Percentiles rank a stretch among this genome's conserved stretches.
phyloP scores from a whole-genome alignment of 2,329 filamentous ascomycete genomes.

The Trichoderma sp. region DNA sequence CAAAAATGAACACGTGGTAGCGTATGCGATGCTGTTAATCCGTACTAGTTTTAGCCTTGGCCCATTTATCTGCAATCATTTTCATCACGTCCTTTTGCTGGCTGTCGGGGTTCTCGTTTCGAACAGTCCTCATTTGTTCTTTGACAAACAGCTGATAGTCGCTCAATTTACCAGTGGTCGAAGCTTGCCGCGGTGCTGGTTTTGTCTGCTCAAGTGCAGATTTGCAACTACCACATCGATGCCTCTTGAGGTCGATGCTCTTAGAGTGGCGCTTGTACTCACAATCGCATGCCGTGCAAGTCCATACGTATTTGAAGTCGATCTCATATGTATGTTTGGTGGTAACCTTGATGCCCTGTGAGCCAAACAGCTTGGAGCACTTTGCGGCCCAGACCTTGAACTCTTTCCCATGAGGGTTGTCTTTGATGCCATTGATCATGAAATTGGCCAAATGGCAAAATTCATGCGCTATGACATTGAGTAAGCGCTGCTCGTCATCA shows the following conservation, averaged over 20 bases:
- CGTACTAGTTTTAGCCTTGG: constrained; percentile 33
- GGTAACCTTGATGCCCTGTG: constrained; percentile 73
- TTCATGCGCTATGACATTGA: constrained; percentile 94
- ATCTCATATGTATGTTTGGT: constrained; percentile 91
- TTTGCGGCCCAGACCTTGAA: constrained; percentile 75
- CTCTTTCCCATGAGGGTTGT: constrained; percentile 77
- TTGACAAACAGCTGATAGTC: constrained; percentile 61
- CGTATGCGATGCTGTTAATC: not conserved
- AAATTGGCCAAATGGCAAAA: constrained; percentile 94
- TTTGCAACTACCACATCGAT: constrained; percentile 78
- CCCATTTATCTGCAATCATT: constrained; percentile 64
- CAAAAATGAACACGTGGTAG: not conserved
- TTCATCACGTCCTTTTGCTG: constrained; percentile 71
- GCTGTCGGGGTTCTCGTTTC: constrained; percentile 55
- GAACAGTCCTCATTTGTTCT: constrained; percentile 65
- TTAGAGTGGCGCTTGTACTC: constrained; percentile 84
- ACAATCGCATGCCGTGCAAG: constrained; percentile 66
- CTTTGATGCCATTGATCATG: constrained; percentile 75
- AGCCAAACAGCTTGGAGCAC: constrained; percentile 57
- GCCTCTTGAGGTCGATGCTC: constrained; percentile 72
- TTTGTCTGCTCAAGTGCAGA: constrained; percentile 72
- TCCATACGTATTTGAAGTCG: constrained; percentile 90
- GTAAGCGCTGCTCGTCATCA: constrained; percentile 70
- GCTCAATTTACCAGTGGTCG: constrained; percentile 35
- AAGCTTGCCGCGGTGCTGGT: constrained; percentile 59